These are phyloP conservation scores for Paralagenidium karlingii DNA, from an alignment of 352 stramenopile genomes.

Conservation along the genomic window DNA sequence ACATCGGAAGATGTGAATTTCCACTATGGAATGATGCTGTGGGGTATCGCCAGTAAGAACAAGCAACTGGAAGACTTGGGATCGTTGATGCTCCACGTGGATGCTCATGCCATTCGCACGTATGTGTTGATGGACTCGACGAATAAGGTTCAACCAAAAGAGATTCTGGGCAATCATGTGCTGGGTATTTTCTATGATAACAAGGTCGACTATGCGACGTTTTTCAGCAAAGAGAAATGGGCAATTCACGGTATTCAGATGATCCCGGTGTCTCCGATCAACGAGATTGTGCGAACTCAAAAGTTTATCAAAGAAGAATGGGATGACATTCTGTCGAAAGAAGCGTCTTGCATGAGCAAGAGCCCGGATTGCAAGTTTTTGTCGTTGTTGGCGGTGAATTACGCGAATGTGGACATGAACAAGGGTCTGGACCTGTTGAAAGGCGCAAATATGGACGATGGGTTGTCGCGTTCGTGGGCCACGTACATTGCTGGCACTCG, in stretches of 20 bases:
- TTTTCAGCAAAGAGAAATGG: slow-evolving; percentile 46
- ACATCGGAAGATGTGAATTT: slow-evolving; percentile 59
- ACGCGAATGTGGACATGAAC: slow-evolving; percentile 36
- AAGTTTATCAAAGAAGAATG: slow-evolving; percentile 47
- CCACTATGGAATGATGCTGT: slow-evolving; percentile 26
- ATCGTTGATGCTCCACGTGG: slow-evolving; percentile 32
- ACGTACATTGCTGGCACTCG: slow-evolving; percentile 53
- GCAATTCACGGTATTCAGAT: slow-evolving; percentile 72
- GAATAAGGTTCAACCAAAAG: slow-evolving; percentile 25
- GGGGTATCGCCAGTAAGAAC: slow-evolving; percentile 25
- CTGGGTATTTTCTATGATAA: slow-evolving; percentile 66
- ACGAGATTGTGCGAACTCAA: slow-evolving; percentile 35
- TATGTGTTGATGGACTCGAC: slow-evolving; percentile 40
- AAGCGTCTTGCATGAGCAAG: slow-evolving; percentile 18
- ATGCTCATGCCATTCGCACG: slow-evolving; percentile 29
- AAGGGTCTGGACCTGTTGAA: slow-evolving; percentile 26
- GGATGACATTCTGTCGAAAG: slow-evolving; percentile 33
- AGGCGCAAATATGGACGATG: slow-evolving; percentile 45
- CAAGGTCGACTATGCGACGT: slow-evolving; percentile 57
- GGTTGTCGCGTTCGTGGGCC: slow-evolving; percentile 42
- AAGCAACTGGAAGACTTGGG: slow-evolving; percentile 11
- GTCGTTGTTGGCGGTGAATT: slow-evolving; percentile 57
- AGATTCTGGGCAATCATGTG: slow-evolving; percentile 37
- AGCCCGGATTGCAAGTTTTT: slow-evolving; percentile 33
- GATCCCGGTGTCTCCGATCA: slow-evolving; percentile 40